Conservation (phyloP, 2,329 filamentous ascomycete genomes). For the Aspergillus ibericus region DNA sequence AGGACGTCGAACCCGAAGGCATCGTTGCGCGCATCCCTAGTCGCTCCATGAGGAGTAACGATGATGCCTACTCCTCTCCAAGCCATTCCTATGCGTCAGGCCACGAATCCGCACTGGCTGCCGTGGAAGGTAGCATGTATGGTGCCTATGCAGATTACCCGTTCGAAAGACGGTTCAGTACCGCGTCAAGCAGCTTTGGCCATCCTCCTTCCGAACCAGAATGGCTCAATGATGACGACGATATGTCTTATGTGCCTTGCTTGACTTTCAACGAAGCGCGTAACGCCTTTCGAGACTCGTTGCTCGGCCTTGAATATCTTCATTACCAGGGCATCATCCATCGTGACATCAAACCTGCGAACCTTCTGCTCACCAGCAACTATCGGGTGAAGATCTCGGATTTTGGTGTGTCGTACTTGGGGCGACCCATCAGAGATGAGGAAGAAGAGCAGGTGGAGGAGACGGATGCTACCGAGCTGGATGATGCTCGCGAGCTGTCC, state of each 20-base stretch:
- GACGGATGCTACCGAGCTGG: slow-evolving; percentile 80
- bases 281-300: slow-evolving; percentile 84
- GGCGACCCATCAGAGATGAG: slow-evolving; percentile 78
- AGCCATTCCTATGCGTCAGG: slow-evolving; percentile 53
- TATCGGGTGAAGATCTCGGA: slow-evolving; percentile 96
- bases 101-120: slow-evolving; percentile 44
- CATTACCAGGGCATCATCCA: slow-evolving; percentile 85
- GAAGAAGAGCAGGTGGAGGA: slow-evolving; percentile 77
- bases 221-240: slow-evolving; percentile 62
- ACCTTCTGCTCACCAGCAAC: slow-evolving; percentile 81
- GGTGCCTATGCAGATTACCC: slow-evolving; percentile 65
- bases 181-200: slow-evolving; percentile 65
- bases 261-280: slow-evolving; percentile 83
- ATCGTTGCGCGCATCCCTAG: slow-evolving; percentile 34
- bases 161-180: slow-evolving; percentile 72
- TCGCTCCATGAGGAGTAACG: slow-evolving; percentile 40
- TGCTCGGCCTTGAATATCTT: slow-evolving; percentile 89
- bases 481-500: slow-evolving; percentile 92
- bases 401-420: slow-evolving; percentile 97
- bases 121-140: slow-evolving; percentile 75
- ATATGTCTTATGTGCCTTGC: slow-evolving; percentile 90
- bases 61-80: slow-evolving; percentile 56
- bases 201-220: slow-evolving; percentile 47
- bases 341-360: slow-evolving; percentile 84
- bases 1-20: slow-evolving; percentile 41